Percentiles rank a stretch among this genome's conserved stretches.
phyloP scores from a whole-genome alignment of 164 flowering plant genomes.

The Tetracentron sinense region DNA sequence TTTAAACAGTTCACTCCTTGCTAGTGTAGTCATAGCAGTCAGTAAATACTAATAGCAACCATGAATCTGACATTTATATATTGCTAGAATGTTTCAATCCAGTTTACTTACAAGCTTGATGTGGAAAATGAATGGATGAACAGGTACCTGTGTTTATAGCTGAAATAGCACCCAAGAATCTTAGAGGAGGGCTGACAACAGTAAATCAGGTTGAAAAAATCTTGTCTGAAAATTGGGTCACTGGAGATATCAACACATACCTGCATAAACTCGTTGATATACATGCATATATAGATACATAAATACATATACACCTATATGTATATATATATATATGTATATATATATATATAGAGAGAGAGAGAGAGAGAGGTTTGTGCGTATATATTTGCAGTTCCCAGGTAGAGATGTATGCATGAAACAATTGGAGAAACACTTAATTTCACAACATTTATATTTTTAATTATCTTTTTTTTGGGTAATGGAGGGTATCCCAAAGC shows the following conservation, averaged over 20 bases:
- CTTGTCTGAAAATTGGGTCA: not conserved
- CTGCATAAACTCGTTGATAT: too few relatives aligned
- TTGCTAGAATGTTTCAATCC: too few relatives aligned
- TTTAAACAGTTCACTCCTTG: not conserved
- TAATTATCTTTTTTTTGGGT: too few relatives aligned
- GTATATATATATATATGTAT: too few relatives aligned
- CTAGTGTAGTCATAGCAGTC: not conserved
- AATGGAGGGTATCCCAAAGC: too few relatives aligned
- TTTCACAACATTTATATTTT: too few relatives aligned
- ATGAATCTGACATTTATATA: not conserved
- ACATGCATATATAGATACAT: too few relatives aligned
- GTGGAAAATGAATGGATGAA: not conserved
- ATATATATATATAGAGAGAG: too few relatives aligned
- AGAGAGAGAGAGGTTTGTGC: too few relatives aligned
- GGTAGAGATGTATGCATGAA: too few relatives aligned
- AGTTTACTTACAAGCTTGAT: not conserved
- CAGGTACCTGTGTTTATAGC: conserved; percentile 68
- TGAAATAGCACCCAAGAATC: conserved; percentile 59
- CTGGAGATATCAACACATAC: not conserved
- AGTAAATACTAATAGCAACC: not conserved
- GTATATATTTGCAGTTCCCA: too few relatives aligned
- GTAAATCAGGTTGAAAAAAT: conserved; percentile 41
- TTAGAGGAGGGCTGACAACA: conserved; percentile 53
- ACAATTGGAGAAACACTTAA: too few relatives aligned
- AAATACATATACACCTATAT: not conserved